Evolutionary conservation across 306 rosid species (phyloP).

Genomic region (Styphnolobium japonicum): DNA sequence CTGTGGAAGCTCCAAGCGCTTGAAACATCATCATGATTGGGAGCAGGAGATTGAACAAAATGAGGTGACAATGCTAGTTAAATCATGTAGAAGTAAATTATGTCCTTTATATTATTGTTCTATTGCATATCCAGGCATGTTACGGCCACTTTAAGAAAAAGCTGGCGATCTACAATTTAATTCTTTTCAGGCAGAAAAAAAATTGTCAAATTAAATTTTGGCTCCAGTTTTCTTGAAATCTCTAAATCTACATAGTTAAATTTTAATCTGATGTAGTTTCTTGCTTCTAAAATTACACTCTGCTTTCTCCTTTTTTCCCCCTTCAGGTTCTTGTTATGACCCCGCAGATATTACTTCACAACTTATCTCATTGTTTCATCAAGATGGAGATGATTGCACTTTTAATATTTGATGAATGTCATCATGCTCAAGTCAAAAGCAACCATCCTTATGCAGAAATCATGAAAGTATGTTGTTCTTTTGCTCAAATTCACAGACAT

Average conservation of each 20-base stretch:
- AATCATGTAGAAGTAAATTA: slow-evolving; percentile 13
- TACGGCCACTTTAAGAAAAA: neutral
- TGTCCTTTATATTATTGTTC: neutral
- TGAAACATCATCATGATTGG: slow-evolving; percentile 65
- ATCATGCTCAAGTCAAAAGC: slow-evolving; percentile 93
- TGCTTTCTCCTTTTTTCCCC: slow-evolving; percentile 11
- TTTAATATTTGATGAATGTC: slow-evolving; percentile 94
- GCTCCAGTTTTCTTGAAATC: neutral
- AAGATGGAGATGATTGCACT: slow-evolving; percentile 81
- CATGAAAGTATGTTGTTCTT: slow-evolving; percentile 70
- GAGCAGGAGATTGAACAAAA: slow-evolving; percentile 59
- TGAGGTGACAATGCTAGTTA: slow-evolving; percentile 57
- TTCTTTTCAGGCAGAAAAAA: neutral
- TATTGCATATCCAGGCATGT: neutral
- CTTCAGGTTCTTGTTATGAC: slow-evolving; percentile 94
- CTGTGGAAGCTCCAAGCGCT: slow-evolving; percentile 63
- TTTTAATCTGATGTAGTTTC: neutral
- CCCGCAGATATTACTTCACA: slow-evolving; percentile 65
- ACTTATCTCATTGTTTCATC: slow-evolving; percentile 72
- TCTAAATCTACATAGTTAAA: neutral
- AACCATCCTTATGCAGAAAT: slow-evolving; percentile 83
- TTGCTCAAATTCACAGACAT: slow-evolving; percentile 7
- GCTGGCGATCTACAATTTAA: neutral
- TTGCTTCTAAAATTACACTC: slow-evolving; percentile 15
- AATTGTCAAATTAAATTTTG: neutral